These are phyloP conservation scores for Petrea volubilis DNA, from an alignment of 257 asterid species.

Conservation along the genomic window DNA sequence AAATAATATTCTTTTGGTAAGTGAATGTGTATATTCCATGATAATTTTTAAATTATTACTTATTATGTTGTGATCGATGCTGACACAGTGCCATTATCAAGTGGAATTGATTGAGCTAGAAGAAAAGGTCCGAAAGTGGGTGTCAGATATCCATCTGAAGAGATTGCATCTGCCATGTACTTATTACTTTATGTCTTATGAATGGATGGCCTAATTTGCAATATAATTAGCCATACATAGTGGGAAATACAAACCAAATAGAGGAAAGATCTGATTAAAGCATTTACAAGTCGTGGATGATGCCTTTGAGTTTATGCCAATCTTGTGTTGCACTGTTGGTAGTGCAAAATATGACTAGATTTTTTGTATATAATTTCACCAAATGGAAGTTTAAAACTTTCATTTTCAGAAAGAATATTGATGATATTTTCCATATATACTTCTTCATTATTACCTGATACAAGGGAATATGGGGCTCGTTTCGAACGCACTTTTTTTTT, in stretches of 20 bases:
- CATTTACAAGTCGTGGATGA: slow-evolving; percentile 21
- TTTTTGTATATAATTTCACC: background rate
- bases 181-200: background rate
- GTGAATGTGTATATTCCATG: too few relatives aligned
- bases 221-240: slow-evolving; percentile 18
- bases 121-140: background rate
- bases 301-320: background rate
- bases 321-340: background rate
- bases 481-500: too few relatives aligned
- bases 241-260: too few relatives aligned
- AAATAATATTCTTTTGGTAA: too few relatives aligned
- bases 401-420: background rate
- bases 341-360: background rate
- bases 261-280: slow-evolving; percentile 9
- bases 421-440: too few relatives aligned
- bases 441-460: too few relatives aligned
- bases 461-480: too few relatives aligned
- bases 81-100: too few relatives aligned
- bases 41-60: too few relatives aligned
- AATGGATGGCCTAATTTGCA: background rate
- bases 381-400: too few relatives aligned
- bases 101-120: too few relatives aligned
- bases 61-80: too few relatives aligned
- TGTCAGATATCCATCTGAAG: background rate
- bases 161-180: slow-evolving; percentile 6